Base-by-base conservation (phyloP, 306 rosid species). In the Sindora glabra region DNA sequence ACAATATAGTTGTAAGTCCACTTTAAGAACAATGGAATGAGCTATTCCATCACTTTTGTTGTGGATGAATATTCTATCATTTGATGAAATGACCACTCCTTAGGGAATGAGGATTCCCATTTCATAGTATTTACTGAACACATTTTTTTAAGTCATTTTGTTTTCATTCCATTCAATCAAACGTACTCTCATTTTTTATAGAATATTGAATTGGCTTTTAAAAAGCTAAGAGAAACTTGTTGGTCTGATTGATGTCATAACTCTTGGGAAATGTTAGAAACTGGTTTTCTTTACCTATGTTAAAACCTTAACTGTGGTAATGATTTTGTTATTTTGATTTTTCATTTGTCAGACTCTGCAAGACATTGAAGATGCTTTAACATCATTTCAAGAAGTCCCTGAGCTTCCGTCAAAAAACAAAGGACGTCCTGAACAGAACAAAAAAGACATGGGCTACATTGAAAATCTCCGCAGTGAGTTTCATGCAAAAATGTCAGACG, bases 341-440 rank as follows among this genome's bases (percentile, higher is more conserved):
- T 64, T n/a, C n/a, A n/a, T n/a, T n/a, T n/a, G n/a, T n/a, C 62
- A 89, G 99, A 83, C 99, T 52, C 78, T 94, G 70, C 89, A 89
- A 84, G 97, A 94, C 51, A 78, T 77, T 52, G 83, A 79, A 38
- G 94, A 76, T 50, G 82, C 89, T 70, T 65, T 89, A 52, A 73
- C 84, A 17, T 66, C 84, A 61, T 75, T 70, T 57, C 87, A 68
- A 78, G 88, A 74, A 68, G 91, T n/a, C n/a, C n/a, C n/a, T n/a
- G n/a, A n/a, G n/a, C n/a, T n/a, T n/a, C n/a, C n/a, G n/a, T n/a
- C n/a, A n/a, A n/a, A n/a, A n/a, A n/a, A n/a, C n/a, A n/a, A n/a
- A 48, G 27, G 82, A 51, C 38, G 12, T 69, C 7, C 83, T n/a
- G n/a, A 73, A 53, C 74, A 73, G 55, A 86, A 62, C 53, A 69